Evolutionary conservation across 2,329 filamentous ascomycete species (phyloP).

Genomic region (Aspergillus flavus): DNA sequence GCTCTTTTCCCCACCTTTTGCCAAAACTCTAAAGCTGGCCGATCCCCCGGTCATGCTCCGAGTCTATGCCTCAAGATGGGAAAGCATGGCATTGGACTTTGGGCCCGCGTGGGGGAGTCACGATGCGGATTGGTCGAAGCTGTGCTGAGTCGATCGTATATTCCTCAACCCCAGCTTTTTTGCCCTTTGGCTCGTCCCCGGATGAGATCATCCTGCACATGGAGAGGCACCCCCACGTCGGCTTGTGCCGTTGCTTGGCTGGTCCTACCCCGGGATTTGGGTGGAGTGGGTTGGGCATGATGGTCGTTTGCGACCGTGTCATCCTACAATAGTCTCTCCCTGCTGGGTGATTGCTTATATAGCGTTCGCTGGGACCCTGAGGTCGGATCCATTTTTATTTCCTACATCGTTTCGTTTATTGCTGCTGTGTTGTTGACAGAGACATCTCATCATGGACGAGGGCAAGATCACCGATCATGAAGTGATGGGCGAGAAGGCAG

Average conservation of each 20-base stretch:
- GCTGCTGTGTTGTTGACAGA: neutral
- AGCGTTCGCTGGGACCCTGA: neutral
- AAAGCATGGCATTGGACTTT: neutral
- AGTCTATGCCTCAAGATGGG: neutral
- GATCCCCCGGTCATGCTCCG: conserved; percentile 3
- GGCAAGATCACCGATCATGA: conserved; percentile 16
- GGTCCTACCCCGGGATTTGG: neutral
- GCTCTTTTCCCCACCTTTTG: neutral
- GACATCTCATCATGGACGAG: conserved; percentile 8
- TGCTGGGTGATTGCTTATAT: neutral
- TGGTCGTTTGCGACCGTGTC: neutral
- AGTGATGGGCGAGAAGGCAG: conserved; percentile 20
- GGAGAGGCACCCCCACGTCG: neutral
- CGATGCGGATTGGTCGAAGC: neutral
- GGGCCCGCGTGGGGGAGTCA: neutral
- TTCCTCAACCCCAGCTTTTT: neutral
- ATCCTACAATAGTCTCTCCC: neutral
- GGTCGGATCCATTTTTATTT: neutral
- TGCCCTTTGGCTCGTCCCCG: neutral
- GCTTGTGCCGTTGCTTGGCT: neutral
- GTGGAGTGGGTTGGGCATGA: neutral
- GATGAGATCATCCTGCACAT: neutral
- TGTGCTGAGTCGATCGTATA: neutral
- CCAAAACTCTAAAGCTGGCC: neutral
- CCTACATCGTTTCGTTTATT: neutral